Base-by-base conservation (phyloP, 768 basidiomycete species). In the Stropharia rugosoannulata region DNA sequence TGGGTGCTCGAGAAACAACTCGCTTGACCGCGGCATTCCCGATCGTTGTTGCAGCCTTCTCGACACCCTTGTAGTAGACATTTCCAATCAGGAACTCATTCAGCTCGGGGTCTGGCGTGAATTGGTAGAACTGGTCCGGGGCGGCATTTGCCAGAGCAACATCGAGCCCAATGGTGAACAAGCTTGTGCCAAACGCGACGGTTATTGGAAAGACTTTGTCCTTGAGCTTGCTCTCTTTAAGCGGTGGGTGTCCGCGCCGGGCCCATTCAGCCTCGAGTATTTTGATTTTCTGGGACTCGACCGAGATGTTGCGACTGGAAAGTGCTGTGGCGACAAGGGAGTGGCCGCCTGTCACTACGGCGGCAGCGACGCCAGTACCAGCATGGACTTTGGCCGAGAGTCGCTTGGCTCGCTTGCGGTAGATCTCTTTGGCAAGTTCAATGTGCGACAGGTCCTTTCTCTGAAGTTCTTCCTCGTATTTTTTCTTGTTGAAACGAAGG, bases 141-240 rank as follows among this genome's bases (percentile, higher is more conserved):
- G 52, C 44, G 6, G 52, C 52, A 3, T 11, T 35, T 3, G 52
- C 41, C 16, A 53, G 19, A 32, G 42, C 52, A n/a, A 45, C 42
- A 35, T 54, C 53, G 19, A 54, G 37, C 10, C 53, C 53, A 35
- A 47, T 27, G 38, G 45, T 18, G 45, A 54, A 54, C 6, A 43
- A 18, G 19, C 45, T 54, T 9, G 53, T 48, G 11, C 44, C 53
- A 37, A 47, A 22, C 25, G 53, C 42, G 45, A 54, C 29, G 9
- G 44, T 46, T 19, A 54, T 43, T 15, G 53, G 53, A n/a, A 54
- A 38, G 44, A 54, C 39, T 19, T 54, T 54, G 36, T 54, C 53
- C 44, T 41, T 46, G n/a, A 38, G 10, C 6, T 10, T 46, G 44
- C 42, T 43, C 42, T 54, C 18, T 15, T 44, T 35, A 12, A 54